Evolutionary conservation across 306 rosid genomes (phyloP), one percentile per base, ranked within the genome.

Genomic region (Begonia peltatifolia): DNA sequence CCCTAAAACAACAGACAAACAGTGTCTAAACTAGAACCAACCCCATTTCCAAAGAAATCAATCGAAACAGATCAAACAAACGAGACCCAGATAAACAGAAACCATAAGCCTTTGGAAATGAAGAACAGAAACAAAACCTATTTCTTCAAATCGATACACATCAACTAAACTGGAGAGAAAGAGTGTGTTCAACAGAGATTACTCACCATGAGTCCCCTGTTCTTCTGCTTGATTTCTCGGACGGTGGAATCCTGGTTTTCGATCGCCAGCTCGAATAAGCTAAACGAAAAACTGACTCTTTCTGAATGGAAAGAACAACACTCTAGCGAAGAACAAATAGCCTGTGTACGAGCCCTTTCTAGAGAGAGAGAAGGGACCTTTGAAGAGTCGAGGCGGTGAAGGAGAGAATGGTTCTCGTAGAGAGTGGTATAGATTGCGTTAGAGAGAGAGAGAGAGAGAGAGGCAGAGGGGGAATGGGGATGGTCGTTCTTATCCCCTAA

Each of bases 141-240:
- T 30, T 30, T 30, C 8, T 30, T 30, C 9, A 30, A 30, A 30
- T 30, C 38, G 38, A 30, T 30, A 30, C 9, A 5, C 6, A 30
- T 30, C 1, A 30, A 30, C 38, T 30, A 6, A 9, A 30, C 6
- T 30, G 38, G 23, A 5, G 38, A 30, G 8, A 30, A 7, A 30
- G 38, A 30, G 38, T 30, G 9, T 1, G 38, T 30, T 5, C 1
- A 30, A 30, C 3, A 30, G 9, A 0, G 16, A 43, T 47, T 1
- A 30, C 10, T 0, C 62, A 82, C 95, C 94, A 85, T 85, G 87
- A 90, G 80, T 83, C 87, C 82, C 63, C 94, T 76, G 65, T 77
- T 90, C 66, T 85, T 85, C 60, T 87, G 92, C 70, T 90, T 80
- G 80, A 90, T 85, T 74, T 90, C 95, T 17, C 87, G 61, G 55